phyloP scores from a whole-genome alignment of 495 filamentous ascomycete genomes.

The Talaromyces nanjingensis region DNA sequence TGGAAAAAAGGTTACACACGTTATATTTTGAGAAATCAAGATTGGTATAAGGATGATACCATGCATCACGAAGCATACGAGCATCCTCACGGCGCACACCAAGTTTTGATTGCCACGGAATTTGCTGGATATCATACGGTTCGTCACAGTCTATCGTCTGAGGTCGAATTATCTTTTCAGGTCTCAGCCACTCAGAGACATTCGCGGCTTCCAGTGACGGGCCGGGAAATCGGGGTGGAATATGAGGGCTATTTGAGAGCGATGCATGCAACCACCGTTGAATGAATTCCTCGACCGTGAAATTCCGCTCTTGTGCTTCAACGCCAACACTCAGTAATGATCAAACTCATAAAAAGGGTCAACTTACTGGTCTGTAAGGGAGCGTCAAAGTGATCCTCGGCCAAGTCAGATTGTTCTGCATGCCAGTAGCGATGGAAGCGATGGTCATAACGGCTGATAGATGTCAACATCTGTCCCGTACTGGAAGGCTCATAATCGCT shows the following conservation, averaged over 20 bases:
- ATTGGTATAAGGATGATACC: slow-evolving; percentile 40
- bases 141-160: slow-evolving; percentile 44
- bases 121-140: slow-evolving; percentile 67
- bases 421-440: not conserved
- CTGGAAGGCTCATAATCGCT: slow-evolving; percentile 10
- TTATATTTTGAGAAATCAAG: slow-evolving; percentile 24
- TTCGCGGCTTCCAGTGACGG: slow-evolving; percentile 17
- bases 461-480: slow-evolving; percentile 13
- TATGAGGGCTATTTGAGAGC: not conserved
- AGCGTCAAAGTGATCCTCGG: slow-evolving; percentile 20
- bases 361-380: slow-evolving; percentile 31
- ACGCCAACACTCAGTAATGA: slow-evolving; percentile 10
- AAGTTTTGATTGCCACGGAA: slow-evolving; percentile 60
- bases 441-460: slow-evolving; percentile 29
- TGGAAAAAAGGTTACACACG: slow-evolving; percentile 4
- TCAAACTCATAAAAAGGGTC: not conserved
- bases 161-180: slow-evolving; percentile 32
- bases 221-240: slow-evolving; percentile 13
- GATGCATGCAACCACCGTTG: slow-evolving; percentile 23
- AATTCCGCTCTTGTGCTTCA: slow-evolving; percentile 34
- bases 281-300: slow-evolving; percentile 39
- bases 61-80: slow-evolving; percentile 46
- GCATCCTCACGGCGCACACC: slow-evolving; percentile 56
- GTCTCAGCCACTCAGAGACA: slow-evolving; percentile 32
- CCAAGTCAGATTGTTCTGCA: slow-evolving; percentile 10